These are phyloP conservation scores for Sordaria brevicollis DNA, from an alignment of 495 filamentous ascomycete genomes.

Conservation along the genomic window DNA sequence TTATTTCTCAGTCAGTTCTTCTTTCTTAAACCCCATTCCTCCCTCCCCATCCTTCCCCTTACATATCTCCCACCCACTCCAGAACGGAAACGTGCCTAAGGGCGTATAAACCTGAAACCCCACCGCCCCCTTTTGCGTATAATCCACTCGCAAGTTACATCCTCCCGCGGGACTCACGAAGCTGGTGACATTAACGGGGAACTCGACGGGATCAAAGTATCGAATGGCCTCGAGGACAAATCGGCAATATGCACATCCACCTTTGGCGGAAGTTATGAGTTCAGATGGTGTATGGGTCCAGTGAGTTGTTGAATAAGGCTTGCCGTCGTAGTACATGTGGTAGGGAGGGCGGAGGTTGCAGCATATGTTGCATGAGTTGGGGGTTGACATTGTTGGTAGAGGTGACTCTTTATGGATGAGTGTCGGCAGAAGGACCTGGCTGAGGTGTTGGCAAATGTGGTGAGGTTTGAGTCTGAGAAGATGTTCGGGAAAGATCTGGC, in stretches of 20 bases:
- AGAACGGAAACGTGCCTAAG: not conserved
- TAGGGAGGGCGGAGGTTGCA: not conserved
- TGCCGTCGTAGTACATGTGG: not conserved
- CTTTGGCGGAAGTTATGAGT: not conserved
- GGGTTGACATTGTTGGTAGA: not conserved
- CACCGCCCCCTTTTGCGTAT: not conserved
- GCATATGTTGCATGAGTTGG: not conserved
- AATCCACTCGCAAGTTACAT: not conserved
- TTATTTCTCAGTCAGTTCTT: not conserved
- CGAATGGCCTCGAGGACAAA: not conserved
- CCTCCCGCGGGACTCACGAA: not conserved
- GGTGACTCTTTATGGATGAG: not conserved
- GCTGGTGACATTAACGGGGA: not conserved
- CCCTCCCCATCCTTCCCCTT: not conserved
- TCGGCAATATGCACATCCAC: not conserved
- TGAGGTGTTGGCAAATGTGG: not conserved
- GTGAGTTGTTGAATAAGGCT: not conserved
- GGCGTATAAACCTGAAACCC: not conserved
- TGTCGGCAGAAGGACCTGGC: not conserved
- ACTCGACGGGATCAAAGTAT: not conserved
- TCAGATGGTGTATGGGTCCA: not conserved
- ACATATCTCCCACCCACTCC: too few species aligned
- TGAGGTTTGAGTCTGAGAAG: too few species aligned
- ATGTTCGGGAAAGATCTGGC: not conserved
- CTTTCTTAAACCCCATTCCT: too few species aligned